Evolutionary conservation across 164 flowering plant species (phyloP), one percentile per base, ranked within the genome.

Genomic region (Piper betle): DNA sequence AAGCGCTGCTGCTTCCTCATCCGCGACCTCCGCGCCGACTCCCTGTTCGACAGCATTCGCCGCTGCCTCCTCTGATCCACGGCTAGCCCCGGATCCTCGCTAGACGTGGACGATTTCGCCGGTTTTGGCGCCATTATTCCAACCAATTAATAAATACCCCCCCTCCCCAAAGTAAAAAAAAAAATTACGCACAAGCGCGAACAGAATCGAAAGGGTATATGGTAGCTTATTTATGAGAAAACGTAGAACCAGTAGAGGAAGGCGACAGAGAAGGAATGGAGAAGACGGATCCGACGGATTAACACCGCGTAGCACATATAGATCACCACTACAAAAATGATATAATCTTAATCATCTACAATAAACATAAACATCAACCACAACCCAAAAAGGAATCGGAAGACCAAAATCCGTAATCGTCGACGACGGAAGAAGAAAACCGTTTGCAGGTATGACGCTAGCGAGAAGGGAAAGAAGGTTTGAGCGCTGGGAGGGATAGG

Each of bases 201-300:
- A 10, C 81, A 75, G n/a, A 86, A 1, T 84, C 80, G 66, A 84
- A 62, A n/a, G n/a, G n/a, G n/a, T n/a, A n/a, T n/a, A n/a, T n/a
- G n/a, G n/a, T n/a, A 5, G 67, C 74, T 62, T 86, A 84, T 53
- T 82, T 80, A 81, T 84, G 83, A 58, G 81, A 78, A 9, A 86
- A 78, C 33, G 33, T 25, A 25, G 33, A 25, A 25, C 33, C 33
- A 25, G 33, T 25, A 25, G 33, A 25, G 33, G 55, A 86, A 81
- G 6, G 77, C 82, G 52, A 84, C 82, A 2, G 94, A 86, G 66
- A 84, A 82, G 2, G 94, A 86, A 46, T 80, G 86, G 53, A 75
- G 73, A 55, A 82, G 69, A 55, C 70, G 78, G 69, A 77, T 52
- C 41, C 75, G 74, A 58, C 77, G 75, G 41, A 79, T 56, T 6